These are phyloP conservation scores for Penicillium odoratum DNA, from an alignment of 495 filamentous ascomycete genomes.

Conservation along the genomic window DNA sequence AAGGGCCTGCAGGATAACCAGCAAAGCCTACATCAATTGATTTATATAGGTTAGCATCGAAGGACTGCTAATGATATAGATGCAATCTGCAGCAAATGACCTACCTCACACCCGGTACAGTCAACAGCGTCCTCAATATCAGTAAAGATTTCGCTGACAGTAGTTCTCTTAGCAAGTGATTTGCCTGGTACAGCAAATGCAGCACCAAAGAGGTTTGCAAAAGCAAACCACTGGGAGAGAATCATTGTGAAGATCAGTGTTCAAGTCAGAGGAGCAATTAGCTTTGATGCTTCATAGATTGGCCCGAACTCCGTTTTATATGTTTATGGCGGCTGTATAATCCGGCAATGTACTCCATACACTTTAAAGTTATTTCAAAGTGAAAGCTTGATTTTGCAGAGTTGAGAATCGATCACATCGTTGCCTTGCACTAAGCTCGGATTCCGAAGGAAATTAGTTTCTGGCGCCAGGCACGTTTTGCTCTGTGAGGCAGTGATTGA, in stretches of 20 bases:
- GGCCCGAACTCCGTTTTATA: not conserved
- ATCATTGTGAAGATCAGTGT: conserved; percentile 10
- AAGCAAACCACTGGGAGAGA: conserved; percentile 8
- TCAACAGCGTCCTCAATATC: conserved; percentile 46
- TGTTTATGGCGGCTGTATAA: not conserved
- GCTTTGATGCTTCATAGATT: not conserved
- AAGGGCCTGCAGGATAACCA: conserved; percentile 43
- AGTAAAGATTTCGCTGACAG: conserved; percentile 16
- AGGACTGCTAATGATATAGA: not conserved
- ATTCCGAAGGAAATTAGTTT: not conserved
- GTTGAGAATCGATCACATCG: not conserved
- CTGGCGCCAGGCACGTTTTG: conserved; percentile 15
- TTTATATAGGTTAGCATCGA: not conserved
- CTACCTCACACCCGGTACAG: conserved; percentile 50
- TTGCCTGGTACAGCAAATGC: conserved; percentile 12
- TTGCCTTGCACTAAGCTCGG: conserved; percentile 3
- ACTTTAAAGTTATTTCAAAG: not conserved
- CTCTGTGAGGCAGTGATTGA: conserved; percentile 21
- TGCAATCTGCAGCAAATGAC: conserved; percentile 1
- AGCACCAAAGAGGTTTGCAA: conserved; percentile 12
- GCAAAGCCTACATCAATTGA: conserved; percentile 29
- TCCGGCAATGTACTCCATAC: not conserved
- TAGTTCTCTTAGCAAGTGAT: conserved; percentile 13
- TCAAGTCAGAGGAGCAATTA: not conserved
- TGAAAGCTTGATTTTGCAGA: not conserved